phyloP scores from a whole-genome alignment of 2,329 filamentous ascomycete genomes.

The Fusarium sororula region DNA sequence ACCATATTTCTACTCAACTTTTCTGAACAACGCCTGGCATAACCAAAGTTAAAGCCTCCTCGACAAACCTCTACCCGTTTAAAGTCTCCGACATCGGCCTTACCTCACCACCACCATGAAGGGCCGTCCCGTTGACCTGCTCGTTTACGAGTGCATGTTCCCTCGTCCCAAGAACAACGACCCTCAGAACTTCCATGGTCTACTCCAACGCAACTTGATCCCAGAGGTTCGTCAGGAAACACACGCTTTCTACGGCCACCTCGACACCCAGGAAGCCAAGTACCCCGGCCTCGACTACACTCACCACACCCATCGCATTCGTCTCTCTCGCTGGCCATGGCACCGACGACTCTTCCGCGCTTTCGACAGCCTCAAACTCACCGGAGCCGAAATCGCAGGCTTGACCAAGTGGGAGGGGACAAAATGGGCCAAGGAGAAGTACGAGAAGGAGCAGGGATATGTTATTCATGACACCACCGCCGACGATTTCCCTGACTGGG shows the following conservation, averaged over 20 bases:
- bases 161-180: slow-evolving; percentile 73
- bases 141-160: slow-evolving; percentile 80
- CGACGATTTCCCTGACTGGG: slow-evolving; percentile 72
- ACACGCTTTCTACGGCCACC: slow-evolving; percentile 79
- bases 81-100: neutral
- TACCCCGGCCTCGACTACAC: slow-evolving; percentile 85
- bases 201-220: slow-evolving; percentile 76
- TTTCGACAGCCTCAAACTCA: slow-evolving; percentile 76
- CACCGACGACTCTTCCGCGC: slow-evolving; percentile 80
- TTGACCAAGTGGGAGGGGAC: slow-evolving; percentile 87
- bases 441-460: slow-evolving; percentile 77
- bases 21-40: neutral
- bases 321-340: slow-evolving; percentile 80
- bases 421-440: slow-evolving; percentile 83
- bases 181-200: slow-evolving; percentile 74
- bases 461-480: slow-evolving; percentile 76
- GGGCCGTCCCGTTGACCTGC: slow-evolving; percentile 73
- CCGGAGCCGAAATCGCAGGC: slow-evolving; percentile 72
- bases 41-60: neutral
- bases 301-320: slow-evolving; percentile 75
- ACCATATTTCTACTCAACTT: slow-evolving; percentile 13
- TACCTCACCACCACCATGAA: slow-evolving; percentile 65
- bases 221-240: slow-evolving; percentile 83
- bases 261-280: slow-evolving; percentile 81
- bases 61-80: neutral